Evolutionary conservation across 305 asterid genomes (phyloP), one percentile per base, ranked within the genome.

Genomic region (Striga hermonthica): DNA sequence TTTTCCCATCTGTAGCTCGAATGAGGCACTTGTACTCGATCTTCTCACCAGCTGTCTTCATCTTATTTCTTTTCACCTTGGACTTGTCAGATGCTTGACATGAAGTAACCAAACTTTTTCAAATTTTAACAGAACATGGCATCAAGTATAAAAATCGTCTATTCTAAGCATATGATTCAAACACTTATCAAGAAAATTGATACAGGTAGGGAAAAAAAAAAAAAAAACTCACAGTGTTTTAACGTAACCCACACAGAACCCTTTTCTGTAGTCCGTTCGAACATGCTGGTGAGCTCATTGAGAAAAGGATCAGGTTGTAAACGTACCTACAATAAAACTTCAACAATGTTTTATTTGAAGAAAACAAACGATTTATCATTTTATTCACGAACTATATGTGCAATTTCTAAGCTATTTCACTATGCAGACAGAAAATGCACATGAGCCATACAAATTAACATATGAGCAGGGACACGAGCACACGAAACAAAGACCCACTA

Each of bases 181-280:
- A 59, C 57, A 41, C n/a, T 38, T 38, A 37, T 61, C 45, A 44
- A 37, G 59, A 55, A 57, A 50, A 10, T 10, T 49, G 7, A 50
- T 61, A 47, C 34, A 43, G 12, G 13, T 38, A 54, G 44, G 55
- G 75, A 34, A 61, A 48, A n/a, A n/a, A n/a, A n/a, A n/a, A n/a
- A n/a, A n/a, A 45, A 48, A 76, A 56, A 76, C 86, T 75, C 75
- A 89, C 97, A 90, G 72, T 85, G 89, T 65, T 90, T 90, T 47
- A 90, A 75, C 22, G 97, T 87, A 76, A 90, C 97, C 97, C 97
- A 90, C 56, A 89, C 94, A 57, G 97, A 87, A 48, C 95, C 97
- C 78, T 82, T 86, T 63, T 85, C 95, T 7, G 88, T 81, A 38
- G 86, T 87, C 67, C 86, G 86, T 84, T 90, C 97, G 70, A 90